Conservation (phyloP, 2,329 filamentous ascomycete species). For the Phoma herbarum region DNA sequence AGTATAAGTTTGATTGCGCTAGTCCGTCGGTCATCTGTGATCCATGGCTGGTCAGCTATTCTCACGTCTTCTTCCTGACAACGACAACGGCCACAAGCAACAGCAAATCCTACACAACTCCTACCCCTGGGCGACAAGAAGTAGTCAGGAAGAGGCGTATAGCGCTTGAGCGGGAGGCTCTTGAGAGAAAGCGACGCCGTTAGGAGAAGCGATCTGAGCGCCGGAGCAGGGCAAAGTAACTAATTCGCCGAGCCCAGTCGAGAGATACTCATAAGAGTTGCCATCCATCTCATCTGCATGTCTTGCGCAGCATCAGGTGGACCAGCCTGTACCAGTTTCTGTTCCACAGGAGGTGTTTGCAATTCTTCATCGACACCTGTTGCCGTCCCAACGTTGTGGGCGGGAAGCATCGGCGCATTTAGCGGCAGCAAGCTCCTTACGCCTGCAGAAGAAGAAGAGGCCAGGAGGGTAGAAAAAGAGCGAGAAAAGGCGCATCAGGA, state of each 20-base stretch:
- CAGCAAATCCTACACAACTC: neutral
- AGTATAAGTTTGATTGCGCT: neutral
- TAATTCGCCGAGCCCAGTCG: neutral
- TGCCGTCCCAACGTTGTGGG: no score
- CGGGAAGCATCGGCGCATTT: neutral
- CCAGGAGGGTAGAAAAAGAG: neutral
- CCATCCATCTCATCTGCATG: neutral
- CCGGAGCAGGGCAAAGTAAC: neutral
- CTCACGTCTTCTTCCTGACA: neutral
- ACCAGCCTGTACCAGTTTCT: neutral
- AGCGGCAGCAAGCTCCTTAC: neutral
- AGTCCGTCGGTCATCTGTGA: neutral
- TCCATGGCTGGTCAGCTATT: neutral
- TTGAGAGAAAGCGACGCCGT: neutral
- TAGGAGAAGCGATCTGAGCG: neutral
- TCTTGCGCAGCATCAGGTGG: constrained; percentile 3
- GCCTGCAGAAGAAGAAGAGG: neutral
- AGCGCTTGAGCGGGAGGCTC: neutral
- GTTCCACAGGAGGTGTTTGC: neutral
- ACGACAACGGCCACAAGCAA: neutral
- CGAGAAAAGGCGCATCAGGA: neutral
- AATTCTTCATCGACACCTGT: neutral
- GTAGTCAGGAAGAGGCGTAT: neutral
- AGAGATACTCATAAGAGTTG: neutral
- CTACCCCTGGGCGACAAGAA: neutral